These are phyloP conservation scores for Cyclotella cryptica DNA, from an alignment of 108 stramenopile species.

Conservation along the genomic window DNA sequence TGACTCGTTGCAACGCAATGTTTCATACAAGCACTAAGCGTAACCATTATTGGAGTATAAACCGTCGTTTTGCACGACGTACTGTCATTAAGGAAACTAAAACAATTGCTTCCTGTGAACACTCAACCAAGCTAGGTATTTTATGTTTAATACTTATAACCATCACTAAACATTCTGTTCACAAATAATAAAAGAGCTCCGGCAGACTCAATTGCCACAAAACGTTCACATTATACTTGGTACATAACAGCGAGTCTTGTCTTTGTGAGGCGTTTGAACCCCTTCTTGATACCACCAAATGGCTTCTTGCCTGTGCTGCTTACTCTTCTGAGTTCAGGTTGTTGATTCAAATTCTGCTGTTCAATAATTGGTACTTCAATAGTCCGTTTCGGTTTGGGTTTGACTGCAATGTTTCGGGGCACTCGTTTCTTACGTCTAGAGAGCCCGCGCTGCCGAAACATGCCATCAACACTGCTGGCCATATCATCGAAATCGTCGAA, in stretches of 20 bases:
- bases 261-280: conserved; percentile 11
- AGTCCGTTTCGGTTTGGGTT: conserved; percentile 19
- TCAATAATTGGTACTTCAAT: background rate
- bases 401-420: conserved; percentile 34
- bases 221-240: conserved; percentile 12
- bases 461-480: conserved; percentile 37
- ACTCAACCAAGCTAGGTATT: too few species aligned
- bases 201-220: too few species aligned
- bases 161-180: too few species aligned
- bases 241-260: conserved; percentile 28
- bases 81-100: too few species aligned
- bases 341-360: background rate
- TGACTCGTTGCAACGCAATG: too few species aligned
- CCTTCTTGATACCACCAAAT: background rate
- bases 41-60: too few species aligned
- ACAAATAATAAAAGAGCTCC: too few species aligned
- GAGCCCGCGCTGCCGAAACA: conserved; percentile 3
- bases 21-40: too few species aligned
- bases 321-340: background rate
- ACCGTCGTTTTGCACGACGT: too few species aligned
- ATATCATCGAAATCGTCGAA: conserved; percentile 2
- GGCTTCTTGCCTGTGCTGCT: conserved; percentile 3
- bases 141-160: too few species aligned
- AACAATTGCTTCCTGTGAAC: too few species aligned
- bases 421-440: conserved; percentile 12